These are phyloP conservation scores for Phytophthora tentaculata DNA, from an alignment of 352 stramenopile genomes.

Conservation along the genomic window DNA sequence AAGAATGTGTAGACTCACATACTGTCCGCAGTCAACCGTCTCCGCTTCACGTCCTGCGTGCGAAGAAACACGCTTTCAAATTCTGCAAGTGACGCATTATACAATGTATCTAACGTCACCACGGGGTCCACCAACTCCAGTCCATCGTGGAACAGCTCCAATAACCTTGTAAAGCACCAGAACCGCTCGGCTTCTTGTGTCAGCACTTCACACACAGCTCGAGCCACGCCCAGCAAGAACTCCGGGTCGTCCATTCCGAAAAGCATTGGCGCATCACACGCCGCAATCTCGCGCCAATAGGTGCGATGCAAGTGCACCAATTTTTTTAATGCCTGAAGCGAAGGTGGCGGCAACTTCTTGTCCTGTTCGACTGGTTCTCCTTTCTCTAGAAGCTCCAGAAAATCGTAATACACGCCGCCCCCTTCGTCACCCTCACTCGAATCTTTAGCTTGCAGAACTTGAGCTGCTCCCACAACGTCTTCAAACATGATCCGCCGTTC, in stretches of 20 bases:
- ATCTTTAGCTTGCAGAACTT: slow-evolving; percentile 51
- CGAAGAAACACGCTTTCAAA: slow-evolving; percentile 75
- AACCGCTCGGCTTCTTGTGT: slow-evolving; percentile 58
- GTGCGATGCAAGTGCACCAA: slow-evolving; percentile 52
- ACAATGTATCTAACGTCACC: slow-evolving; percentile 42
- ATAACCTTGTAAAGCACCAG: slow-evolving; percentile 69
- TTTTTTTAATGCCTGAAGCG: slow-evolving; percentile 20
- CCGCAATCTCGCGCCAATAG: slow-evolving; percentile 51
- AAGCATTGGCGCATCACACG: slow-evolving; percentile 27
- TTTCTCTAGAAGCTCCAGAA: slow-evolving; percentile 27
- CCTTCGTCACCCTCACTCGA: slow-evolving; percentile 18
- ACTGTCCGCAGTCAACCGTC: slow-evolving; percentile 33
- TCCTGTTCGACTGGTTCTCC: not conserved
- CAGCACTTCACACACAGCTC: slow-evolving; percentile 52
- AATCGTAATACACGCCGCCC: slow-evolving; percentile 28
- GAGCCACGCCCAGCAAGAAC: slow-evolving; percentile 44
- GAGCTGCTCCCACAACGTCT: slow-evolving; percentile 58
- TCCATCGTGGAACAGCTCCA: slow-evolving; percentile 66
- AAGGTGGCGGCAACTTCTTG: not conserved
- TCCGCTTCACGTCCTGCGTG: slow-evolving; percentile 57
- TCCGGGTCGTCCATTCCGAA: slow-evolving; percentile 48
- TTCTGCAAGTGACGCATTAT: slow-evolving; percentile 48
- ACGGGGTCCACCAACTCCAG: slow-evolving; percentile 52
- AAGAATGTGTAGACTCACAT: slow-evolving; percentile 29
- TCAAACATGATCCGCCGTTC: slow-evolving; percentile 72